phyloP scores from a whole-genome alignment of 1,284 basidiomycete genomes.

The Malassezia equina region DNA sequence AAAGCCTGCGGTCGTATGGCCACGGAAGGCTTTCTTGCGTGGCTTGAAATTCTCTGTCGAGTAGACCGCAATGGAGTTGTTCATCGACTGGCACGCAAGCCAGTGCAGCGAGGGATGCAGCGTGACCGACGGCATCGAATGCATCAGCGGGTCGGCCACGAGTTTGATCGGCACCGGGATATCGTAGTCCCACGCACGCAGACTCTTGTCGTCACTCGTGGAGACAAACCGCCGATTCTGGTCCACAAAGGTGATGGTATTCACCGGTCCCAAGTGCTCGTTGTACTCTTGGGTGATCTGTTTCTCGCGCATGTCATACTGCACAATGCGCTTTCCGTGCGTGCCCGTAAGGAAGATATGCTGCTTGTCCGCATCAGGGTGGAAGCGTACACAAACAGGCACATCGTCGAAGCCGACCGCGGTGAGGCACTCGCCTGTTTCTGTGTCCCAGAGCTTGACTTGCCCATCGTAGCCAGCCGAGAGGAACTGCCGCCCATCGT shows the following conservation, averaged over 20 bases:
- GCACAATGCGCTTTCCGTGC: constrained; percentile 98
- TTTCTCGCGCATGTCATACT: constrained; percentile 88
- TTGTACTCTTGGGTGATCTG: constrained; percentile 97
- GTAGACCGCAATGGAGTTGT: constrained; percentile 95
- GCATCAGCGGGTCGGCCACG: constrained; percentile 98
- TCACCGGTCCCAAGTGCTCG: constrained; percentile 93
- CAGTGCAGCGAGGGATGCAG: constrained; percentile 89
- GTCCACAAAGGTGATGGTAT: constrained; percentile 94
- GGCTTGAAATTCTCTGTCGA: constrained; percentile 88
- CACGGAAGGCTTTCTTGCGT: constrained; percentile 93
- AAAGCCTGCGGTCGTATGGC: constrained; percentile 90
- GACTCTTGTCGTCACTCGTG: constrained; percentile 97
- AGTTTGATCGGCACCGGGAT: constrained; percentile 99
- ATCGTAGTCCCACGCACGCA: constrained; percentile 81
- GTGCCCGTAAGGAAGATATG: constrained; percentile 94
- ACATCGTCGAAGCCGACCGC: constrained; percentile 94
- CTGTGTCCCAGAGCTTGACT: constrained; percentile 98
- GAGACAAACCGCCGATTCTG: constrained; percentile 93
- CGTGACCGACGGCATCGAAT: constrained; percentile 96
- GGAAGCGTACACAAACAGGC: constrained; percentile 85
- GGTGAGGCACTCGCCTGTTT: constrained; percentile 87
- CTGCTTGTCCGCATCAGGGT: constrained; percentile 91
- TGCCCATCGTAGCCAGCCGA: constrained; percentile 90
- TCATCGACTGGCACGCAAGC: constrained; percentile 90
- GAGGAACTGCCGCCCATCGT: constrained; percentile 77